Base-by-base conservation (phyloP, 1,284 basidiomycete genomes). In the Mrakiaceae sp. region DNA sequence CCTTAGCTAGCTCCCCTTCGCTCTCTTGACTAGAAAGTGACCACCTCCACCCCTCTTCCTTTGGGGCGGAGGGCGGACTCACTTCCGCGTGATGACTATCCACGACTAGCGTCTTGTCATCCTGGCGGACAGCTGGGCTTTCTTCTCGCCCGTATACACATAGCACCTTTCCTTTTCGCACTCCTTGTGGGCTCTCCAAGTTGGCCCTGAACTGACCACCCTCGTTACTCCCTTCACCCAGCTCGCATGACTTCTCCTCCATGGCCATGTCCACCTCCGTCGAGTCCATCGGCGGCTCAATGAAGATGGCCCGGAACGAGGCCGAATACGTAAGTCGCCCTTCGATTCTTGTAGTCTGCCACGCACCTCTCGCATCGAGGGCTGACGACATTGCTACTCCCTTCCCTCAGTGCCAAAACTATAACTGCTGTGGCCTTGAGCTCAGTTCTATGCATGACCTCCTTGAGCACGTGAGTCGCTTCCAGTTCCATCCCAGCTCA, bases 401-500 rank as follows among this genome's bases (percentile, higher is more conserved):
- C 16, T 27, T 12, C 43, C 7, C 8, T 8, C 53, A 63, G 58
- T 66, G 61, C 49, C 65, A 66, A 43, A 66, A 66, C 52, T 66
- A 63, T 47, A 63, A 63, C 44, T 66, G 65, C 60, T 66, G 65
- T 51, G 65, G 65, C 2, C 61, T 63, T 14, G 55, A 66, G 58
- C 54, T 66, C 40, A 59, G 44, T 40, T 66, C 65, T 42, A 63
- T 66, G 62, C 65, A 66, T 52, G 65, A 66, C 52, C 62, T 66
- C n/a, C 61, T 66, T 12, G 65, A 65, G 48, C 64, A 65, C 52
- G 64, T 65, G 56, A 11, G 64, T 64, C n/a, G 2, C 16, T 49
- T 8, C 14, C 57, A n/a, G 16, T 14, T 54, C 52, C 48, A 7
- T 42, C 42, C 27, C 40, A 27, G 27, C 27, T 27, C 27, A 27